These are phyloP conservation scores for Petunia secreta DNA, from an alignment of 257 asterid genomes.

Conservation along the genomic window DNA sequence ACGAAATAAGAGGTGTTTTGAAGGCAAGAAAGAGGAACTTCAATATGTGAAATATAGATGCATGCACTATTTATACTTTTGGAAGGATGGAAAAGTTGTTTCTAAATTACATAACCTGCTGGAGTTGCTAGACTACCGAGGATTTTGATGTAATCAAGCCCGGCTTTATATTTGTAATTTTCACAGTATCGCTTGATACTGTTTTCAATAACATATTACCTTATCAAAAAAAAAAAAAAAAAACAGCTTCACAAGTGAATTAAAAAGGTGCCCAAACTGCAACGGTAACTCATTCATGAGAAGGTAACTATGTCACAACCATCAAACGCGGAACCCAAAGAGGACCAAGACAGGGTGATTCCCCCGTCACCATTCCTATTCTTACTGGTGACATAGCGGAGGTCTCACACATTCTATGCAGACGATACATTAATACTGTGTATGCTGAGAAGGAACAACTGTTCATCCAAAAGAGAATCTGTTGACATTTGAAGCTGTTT, in stretches of 20 bases:
- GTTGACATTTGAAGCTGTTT: conserved; percentile 3
- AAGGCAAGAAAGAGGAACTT: no score
- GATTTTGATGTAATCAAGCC: no score
- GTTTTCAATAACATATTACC: no score
- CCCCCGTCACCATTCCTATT: neutral
- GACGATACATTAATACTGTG: conserved; percentile 11
- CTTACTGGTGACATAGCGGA: neutral
- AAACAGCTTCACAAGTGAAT: neutral
- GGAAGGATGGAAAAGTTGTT: no score
- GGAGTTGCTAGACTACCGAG: no score
- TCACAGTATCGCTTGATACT: no score
- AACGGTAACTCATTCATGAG: neutral
- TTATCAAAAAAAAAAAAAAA: no score
- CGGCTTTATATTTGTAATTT: no score
- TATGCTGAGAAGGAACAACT: conserved; percentile 14
- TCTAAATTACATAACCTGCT: no score
- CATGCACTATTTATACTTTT: no score
- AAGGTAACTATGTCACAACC: neutral
- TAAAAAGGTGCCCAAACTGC: neutral
- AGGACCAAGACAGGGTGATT: neutral
- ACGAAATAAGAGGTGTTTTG: no score
- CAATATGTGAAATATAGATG: no score
- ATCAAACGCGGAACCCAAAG: neutral
- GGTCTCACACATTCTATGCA: conserved; percentile 5
- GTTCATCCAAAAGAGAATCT: neutral